Evolutionary conservation across 2,329 filamentous ascomycete species (phyloP).

Genomic region (Fusarium domesticum): DNA sequence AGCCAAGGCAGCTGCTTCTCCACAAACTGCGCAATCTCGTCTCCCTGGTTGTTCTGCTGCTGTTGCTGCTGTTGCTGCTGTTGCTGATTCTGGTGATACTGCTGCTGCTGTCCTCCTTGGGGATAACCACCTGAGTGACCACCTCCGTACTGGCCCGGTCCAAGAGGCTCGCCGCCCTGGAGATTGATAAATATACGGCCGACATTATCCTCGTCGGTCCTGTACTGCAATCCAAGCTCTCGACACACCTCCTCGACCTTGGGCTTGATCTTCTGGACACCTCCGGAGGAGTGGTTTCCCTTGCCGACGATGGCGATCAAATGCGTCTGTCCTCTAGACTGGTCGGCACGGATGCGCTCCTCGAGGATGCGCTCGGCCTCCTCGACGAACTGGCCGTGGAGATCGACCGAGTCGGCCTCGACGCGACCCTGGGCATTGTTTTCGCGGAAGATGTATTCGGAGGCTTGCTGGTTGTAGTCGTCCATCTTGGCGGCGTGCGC

Average conservation of each 20-base stretch:
- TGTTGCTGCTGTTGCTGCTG: conserved; percentile 44
- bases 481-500: conserved; percentile 80
- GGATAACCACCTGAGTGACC: conserved; percentile 39
- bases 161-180: conserved; percentile 63
- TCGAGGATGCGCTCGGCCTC: conserved; percentile 91
- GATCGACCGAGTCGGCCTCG: conserved; percentile 78
- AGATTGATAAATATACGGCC: conserved; percentile 88
- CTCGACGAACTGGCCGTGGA: conserved; percentile 92
- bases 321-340: conserved; percentile 70
- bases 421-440: conserved; percentile 81
- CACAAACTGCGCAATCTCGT: conserved; percentile 58
- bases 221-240: conserved; percentile 77
- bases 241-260: conserved; percentile 82
- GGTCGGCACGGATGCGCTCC: conserved; percentile 76
- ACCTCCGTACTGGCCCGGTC: conserved; percentile 39
- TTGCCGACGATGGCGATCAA: conserved; percentile 95
- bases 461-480: conserved; percentile 84
- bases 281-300: conserved; percentile 78
- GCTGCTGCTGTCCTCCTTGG: conserved; percentile 32
- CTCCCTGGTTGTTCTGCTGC: conserved; percentile 44
- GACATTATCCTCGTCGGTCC: conserved; percentile 86
- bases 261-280: conserved; percentile 95
- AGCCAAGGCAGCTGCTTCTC: conserved; percentile 60
- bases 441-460: conserved; percentile 91
- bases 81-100: conserved; percentile 46